Conservation (phyloP, 169 alveolate genomes). For the Plasmodium coatneyi region DNA sequence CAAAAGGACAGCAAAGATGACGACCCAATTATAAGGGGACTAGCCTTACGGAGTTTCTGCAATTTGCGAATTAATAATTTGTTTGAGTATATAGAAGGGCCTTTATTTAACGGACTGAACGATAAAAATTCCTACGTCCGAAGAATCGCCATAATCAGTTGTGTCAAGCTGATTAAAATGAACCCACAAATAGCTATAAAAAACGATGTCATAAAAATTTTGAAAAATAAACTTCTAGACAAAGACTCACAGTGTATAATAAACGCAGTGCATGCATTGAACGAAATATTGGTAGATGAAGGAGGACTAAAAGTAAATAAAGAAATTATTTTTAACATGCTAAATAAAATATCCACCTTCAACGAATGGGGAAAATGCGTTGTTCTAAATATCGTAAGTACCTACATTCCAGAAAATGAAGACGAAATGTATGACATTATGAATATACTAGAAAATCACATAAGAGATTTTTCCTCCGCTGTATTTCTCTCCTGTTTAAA, state of each 20-base stretch:
- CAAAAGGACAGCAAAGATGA: conserved; percentile 95
- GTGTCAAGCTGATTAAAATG: conserved; percentile 75
- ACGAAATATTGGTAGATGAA: conserved; percentile 93
- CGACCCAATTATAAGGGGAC: conserved; percentile 97
- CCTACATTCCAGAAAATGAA: conserved; percentile 92
- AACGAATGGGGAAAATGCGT: conserved; percentile 98
- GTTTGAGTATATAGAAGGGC: conserved; percentile 73
- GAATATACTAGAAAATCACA: conserved; percentile 96
- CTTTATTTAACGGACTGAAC: conserved; percentile 85
- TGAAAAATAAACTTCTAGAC: conserved; percentile 85
- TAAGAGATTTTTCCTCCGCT: conserved; percentile 95
- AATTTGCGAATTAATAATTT: conserved; percentile 90
- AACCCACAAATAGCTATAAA: conserved; percentile 60
- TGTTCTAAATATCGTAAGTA: conserved; percentile 92
- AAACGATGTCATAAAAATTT: conserved; percentile 70
- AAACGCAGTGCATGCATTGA: conserved; percentile 93
- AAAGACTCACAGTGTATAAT: conserved; percentile 91
- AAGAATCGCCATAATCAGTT: conserved; percentile 96
- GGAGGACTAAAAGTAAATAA: conserved; percentile 94
- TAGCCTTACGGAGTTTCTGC: conserved; percentile 97
- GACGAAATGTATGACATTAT: conserved; percentile 97
- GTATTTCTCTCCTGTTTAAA: conserved; percentile 94
- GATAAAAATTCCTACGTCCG: conserved; percentile 97
- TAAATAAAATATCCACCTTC: conserved; percentile 85
- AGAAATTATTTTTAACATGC: conserved; percentile 89